phyloP scores from a whole-genome alignment of 2,329 filamentous ascomycete genomes.

The Pseudonectria foliicola region DNA sequence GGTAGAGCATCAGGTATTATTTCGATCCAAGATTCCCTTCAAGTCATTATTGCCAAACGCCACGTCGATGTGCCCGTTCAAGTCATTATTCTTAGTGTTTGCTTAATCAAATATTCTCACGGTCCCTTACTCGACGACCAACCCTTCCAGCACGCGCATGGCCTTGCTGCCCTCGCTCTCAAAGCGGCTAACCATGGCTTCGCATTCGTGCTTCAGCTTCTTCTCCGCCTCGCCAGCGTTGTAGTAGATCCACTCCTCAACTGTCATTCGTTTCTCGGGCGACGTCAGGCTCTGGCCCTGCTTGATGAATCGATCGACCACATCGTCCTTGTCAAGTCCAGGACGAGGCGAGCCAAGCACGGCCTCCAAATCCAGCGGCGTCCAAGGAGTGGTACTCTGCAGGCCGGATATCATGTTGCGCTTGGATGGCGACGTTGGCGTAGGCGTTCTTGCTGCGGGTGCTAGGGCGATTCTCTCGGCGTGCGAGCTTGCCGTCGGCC shows the following conservation, averaged over 20 bases:
- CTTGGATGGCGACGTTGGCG: constrained; percentile 54
- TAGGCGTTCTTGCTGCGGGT: constrained; percentile 39
- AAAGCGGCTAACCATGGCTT: constrained; percentile 73
- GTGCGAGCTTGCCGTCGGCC: constrained; percentile 40
- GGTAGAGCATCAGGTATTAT: too few relatives aligned
- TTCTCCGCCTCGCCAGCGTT: constrained; percentile 77
- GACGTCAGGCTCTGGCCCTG: constrained; percentile 58
- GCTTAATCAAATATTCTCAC: neutral
- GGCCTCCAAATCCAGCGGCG: constrained; percentile 65
- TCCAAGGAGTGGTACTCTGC: constrained; percentile 59
- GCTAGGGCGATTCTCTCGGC: constrained; percentile 42
- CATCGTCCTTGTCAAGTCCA: constrained; percentile 45
- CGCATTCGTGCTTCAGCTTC: constrained; percentile 72
- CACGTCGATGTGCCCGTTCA: neutral
- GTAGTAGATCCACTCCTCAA: constrained; percentile 84
- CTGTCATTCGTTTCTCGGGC: constrained; percentile 81
- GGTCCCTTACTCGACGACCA: constrained; percentile 45
- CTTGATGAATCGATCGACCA: constrained; percentile 41
- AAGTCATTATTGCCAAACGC: neutral
- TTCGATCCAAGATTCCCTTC: too few relatives aligned
- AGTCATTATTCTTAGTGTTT: neutral
- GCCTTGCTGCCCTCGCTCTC: constrained; percentile 76
- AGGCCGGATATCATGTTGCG: constrained; percentile 49
- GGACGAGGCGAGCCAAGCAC: constrained; percentile 48
- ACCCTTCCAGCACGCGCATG: constrained; percentile 67